Evolutionary conservation across 169 alveolate species (phyloP), one percentile per base, ranked within the genome.

Genomic region (Toxoplasma gondii): DNA sequence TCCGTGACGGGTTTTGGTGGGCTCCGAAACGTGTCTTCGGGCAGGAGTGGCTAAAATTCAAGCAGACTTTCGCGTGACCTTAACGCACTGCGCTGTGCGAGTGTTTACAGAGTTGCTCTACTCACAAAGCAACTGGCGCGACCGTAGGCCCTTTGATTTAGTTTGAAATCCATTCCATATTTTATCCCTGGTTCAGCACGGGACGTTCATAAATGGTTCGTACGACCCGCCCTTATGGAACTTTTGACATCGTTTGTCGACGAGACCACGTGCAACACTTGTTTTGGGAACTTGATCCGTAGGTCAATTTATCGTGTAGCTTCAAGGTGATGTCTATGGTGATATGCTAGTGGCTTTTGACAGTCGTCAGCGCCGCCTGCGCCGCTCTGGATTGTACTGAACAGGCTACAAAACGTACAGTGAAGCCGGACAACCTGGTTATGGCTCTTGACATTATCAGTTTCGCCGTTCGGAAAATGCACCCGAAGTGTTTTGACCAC

Each of bases 161-260:
- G 7, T 16, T 78, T 12, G 39, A 78, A 19, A 19, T 10, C 43
- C 10, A 19, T n/a, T 16, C 44, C 43, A 27, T 64, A 19, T 4
- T 10, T n/a, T 78, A 17, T 78, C 49, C 22, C n/a, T 78, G 22
- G 86, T n/a, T 78, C 86, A 82, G 90, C 90, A 41, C 38, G 41
- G 29, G 69, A 82, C 10, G 67, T 43, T 36, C 41, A 38, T 43
- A 82, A 38, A 36, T 82, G 90, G 90, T 82, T 82, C 90, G 29
- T 36, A 27, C 90, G 90, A 41, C 90, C 90, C 24, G 90, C 90
- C 24, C 90, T 82, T 67, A 38, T 82, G 69, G 90, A 82, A 36
- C 90, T 82, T 44, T 36, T 82, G 67, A 43, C 90, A 29, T 38
- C 90, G 12, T 82, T 82, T 17, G 64, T 82, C n/a, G 90, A 82